These are phyloP conservation scores for Fonsecaea pedrosoi DNA, from an alignment of 2,329 filamentous ascomycete genomes.

Conservation along the genomic window DNA sequence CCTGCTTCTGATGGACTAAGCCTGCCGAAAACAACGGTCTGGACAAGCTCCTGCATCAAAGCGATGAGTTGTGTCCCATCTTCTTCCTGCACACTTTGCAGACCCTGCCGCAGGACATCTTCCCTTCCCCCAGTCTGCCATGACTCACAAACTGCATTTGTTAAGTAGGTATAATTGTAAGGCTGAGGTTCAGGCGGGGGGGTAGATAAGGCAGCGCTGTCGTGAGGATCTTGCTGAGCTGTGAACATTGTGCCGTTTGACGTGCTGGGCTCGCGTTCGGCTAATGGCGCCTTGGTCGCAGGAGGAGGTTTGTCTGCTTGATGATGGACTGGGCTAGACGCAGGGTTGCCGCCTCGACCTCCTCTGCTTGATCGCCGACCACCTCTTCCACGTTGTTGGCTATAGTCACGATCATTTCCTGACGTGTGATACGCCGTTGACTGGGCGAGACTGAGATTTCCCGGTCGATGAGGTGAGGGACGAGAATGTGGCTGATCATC, in stretches of 20 bases:
- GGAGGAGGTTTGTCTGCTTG: slow-evolving; percentile 15
- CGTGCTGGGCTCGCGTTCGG: slow-evolving; percentile 43
- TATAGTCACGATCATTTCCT: slow-evolving; percentile 32
- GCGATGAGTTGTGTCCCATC: slow-evolving; percentile 72
- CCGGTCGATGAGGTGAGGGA: slow-evolving; percentile 56
- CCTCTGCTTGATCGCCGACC: slow-evolving; percentile 39
- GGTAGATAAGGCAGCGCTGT: slow-evolving; percentile 34
- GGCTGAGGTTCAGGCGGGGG: slow-evolving; percentile 41
- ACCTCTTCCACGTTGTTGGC: slow-evolving; percentile 41
- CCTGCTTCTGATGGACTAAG: slow-evolving; percentile 74
- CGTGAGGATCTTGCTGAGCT: slow-evolving; percentile 39
- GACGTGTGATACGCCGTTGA: slow-evolving; percentile 52
- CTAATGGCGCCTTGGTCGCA: slow-evolving; percentile 32
- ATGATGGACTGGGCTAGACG: slow-evolving; percentile 26
- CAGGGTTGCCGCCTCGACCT: slow-evolving; percentile 25
- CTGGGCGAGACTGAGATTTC: slow-evolving; percentile 60
- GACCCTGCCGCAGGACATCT: slow-evolving; percentile 67
- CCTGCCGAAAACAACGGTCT: slow-evolving; percentile 72
- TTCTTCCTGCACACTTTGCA: slow-evolving; percentile 68
- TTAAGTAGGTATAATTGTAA: slow-evolving; percentile 79
- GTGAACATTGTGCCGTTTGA: slow-evolving; percentile 42
- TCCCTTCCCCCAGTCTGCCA: slow-evolving; percentile 75
- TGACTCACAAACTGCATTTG: slow-evolving; percentile 67
- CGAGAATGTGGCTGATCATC: slow-evolving; percentile 49
- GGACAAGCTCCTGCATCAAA: slow-evolving; percentile 84